Evolutionary conservation across 176 grass and related monocot species (phyloP), one percentile per base, ranked within the genome.

Genomic region (Dendrocalamus sinicus): DNA sequence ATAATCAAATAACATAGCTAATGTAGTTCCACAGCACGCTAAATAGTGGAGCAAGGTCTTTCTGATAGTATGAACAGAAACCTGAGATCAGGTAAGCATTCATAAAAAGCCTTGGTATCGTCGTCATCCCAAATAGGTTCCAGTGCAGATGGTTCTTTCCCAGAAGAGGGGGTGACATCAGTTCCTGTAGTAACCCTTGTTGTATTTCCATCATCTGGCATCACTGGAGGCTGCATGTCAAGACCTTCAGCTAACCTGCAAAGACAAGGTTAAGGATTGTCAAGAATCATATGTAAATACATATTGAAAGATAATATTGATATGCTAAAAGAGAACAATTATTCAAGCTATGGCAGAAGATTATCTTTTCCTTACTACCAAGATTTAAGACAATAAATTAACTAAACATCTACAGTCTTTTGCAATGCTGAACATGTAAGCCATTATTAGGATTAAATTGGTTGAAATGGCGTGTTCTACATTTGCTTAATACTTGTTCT

Each of bases 61-160:
- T 8, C 54, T 24, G 64, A 86, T 5, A 52, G 14, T 76, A 54
- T 79, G 54, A 86, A 88, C 46, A 81, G n/a, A 79, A 85, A 96
- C 97, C 97, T 99, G 45, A 99, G 90, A 86, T 96, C 94, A 85
- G 97, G 94, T 86, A 99, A 91, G 51, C 92, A 96, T 86, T 99
- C 97, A 73, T 99, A 99, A 82, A 99, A 99, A 43, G 97, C 76
- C 70, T 88, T 96, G n/a, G 97, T 99, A 85, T 99, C 97, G 48
- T 99, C 97, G 74, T 99, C 94, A 74, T 99, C 97, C 97, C 97
- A 99, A 82, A 99, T 88, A 84, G 97, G 94, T 86, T 99, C 97
- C 81, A 92, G 67, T 44, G 81, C 67, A 74, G 97, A 86, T 78
- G 86, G 73, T 61, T 99, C 96, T 90, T 99, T 99, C 47, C 79